These are phyloP conservation scores for Microdochium nivale DNA, from an alignment of 2,329 filamentous ascomycete genomes.

Conservation along the genomic window DNA sequence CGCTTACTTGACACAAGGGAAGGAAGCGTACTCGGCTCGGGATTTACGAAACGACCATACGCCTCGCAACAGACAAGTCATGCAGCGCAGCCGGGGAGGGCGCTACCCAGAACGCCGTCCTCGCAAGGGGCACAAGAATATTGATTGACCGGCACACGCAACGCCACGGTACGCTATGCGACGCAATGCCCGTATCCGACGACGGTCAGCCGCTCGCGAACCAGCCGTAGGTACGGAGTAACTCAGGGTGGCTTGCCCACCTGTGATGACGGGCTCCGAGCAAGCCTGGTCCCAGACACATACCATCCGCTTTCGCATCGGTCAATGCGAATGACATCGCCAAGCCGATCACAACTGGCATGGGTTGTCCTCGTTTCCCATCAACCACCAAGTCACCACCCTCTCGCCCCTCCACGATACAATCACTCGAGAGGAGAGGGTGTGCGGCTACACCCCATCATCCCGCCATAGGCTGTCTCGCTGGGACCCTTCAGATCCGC, in stretches of 20 bases:
- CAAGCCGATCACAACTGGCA: not conserved
- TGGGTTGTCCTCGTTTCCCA: not conserved
- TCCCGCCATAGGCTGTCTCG: too few species aligned
- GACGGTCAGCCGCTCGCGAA: not conserved
- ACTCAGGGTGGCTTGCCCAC: not conserved
- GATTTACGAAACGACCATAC: too few species aligned
- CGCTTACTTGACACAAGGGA: too few species aligned
- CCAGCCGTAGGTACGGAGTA: not conserved
- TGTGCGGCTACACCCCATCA: too few species aligned
- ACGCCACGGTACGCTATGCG: not conserved
- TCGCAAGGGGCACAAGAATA: too few species aligned
- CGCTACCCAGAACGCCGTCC: too few species aligned
- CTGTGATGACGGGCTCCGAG: not conserved
- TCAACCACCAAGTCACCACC: not conserved
- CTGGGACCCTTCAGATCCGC: not conserved
- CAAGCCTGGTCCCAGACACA: not conserved
- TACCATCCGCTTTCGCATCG: not conserved
- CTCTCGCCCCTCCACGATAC: not conserved
- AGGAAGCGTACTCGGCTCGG: too few species aligned
- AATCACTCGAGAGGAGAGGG: too few species aligned
- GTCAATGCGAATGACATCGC: constrained; percentile 1
- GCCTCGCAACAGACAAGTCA: too few species aligned
- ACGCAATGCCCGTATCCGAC: not conserved
- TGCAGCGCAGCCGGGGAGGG: too few species aligned
- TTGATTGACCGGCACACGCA: not conserved